Percentiles rank a stretch among this genome's conserved stretches.
phyloP scores from a whole-genome alignment of 768 basidiomycete species.

The Clitopilus passeckerianus region DNA sequence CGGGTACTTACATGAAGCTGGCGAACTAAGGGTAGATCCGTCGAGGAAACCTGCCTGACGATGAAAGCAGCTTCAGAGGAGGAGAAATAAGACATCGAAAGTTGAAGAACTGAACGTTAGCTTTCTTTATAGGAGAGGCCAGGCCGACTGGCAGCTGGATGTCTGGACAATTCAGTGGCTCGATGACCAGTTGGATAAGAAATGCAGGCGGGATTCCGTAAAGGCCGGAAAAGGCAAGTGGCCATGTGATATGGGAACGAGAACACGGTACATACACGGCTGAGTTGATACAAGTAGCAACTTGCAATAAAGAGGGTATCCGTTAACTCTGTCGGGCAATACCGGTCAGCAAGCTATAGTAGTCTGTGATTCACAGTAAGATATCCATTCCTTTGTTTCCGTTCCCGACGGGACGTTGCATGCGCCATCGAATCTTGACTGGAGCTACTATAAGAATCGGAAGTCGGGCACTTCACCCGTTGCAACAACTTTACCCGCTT shows the following conservation, averaged over 20 bases:
- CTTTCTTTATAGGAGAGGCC: not conserved
- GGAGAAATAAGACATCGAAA: slow-evolving; percentile 5
- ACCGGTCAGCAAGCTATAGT: slow-evolving; percentile 15
- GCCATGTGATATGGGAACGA: slow-evolving; percentile 1
- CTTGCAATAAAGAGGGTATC: not conserved
- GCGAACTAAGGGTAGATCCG: slow-evolving; percentile 28
- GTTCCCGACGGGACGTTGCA: not conserved
- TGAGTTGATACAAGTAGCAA: not conserved
- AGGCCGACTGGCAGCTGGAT: not conserved
- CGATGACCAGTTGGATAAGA: slow-evolving; percentile 2
- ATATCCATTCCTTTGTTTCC: not conserved
- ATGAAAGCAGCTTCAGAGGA: slow-evolving; percentile 19
- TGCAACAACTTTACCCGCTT: not conserved
- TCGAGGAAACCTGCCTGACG: slow-evolving; percentile 27
- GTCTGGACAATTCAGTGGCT: slow-evolving; percentile 2
- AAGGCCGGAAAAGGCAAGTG: not conserved
- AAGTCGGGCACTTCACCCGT: not conserved
- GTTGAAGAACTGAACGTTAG: not conserved
- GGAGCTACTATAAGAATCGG: slow-evolving; percentile 23
- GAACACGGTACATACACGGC: not conserved
- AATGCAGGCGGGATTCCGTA: slow-evolving; percentile 2
- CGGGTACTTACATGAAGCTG: slow-evolving; percentile 36
- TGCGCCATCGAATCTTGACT: slow-evolving; percentile 6
- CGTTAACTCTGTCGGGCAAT: slow-evolving; percentile 16
- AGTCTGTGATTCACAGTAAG: not conserved